Base-by-base conservation (phyloP, 768 basidiomycete genomes). In the Lactifluus subvellereus region DNA sequence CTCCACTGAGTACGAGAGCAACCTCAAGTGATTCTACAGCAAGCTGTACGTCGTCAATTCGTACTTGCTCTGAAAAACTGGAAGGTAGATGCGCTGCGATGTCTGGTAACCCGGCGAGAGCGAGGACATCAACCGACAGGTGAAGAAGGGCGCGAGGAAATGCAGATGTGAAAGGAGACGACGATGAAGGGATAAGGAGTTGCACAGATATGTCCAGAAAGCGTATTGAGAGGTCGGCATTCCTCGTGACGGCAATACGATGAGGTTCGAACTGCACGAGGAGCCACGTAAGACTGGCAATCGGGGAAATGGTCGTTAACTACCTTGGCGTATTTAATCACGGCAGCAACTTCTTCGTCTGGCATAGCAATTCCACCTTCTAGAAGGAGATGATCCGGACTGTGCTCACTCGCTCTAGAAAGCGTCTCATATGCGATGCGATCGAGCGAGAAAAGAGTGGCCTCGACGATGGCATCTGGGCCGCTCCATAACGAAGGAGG, bases 191-290 rank as follows among this genome's bases (percentile, higher is more conserved):
- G 40, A 82, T 74, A 3, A 91, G 74, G 2, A 92, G 77, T 33
- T 88, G 85, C 4, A 84, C 79, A 58, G 89, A 91, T 47, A 86
- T 72, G 71, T 96, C 92, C 66, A 84, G 83, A 72, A 94, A 89
- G 59, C 80, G 82, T 20, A 94, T 74, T 5, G 79, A 81, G 20
- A 85, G 75, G 70, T 93, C 85, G 10, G 75, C 74, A 69, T 89
- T 84, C 58, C 76, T 77, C 0, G 87, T 88, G 3, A 89, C 72
- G 20, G 90, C 73, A 5, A 94, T 72, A 22, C 89, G 82, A 67
- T 79, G 83, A 14, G 80, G 81, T 70, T 88, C 84, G 66, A 80
- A 82, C 84, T 86, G 57, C 35, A 33, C 30, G 43, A 53, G 30
- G 38, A 45, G 48, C n/a, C 32, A 53, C 11, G 48, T 11, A 51